A percentile compares a stretch with the other conserved stretches of the same genome.
Conservation (phyloP, 306 rosid species). For the Trifolium subterraneum region DNA sequence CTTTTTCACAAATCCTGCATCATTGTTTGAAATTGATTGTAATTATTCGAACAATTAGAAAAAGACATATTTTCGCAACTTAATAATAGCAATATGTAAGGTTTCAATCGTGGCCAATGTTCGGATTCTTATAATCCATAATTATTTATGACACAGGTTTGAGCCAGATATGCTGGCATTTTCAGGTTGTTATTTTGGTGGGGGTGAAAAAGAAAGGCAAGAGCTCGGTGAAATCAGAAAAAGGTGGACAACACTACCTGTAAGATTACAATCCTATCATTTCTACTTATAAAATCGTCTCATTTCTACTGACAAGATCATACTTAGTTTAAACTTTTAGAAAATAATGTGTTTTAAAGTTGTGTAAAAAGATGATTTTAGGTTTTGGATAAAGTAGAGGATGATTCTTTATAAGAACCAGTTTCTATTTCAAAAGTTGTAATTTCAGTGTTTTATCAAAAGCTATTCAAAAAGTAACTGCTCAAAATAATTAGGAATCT, state of each 20-base stretch:
- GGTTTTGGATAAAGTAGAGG: not conserved
- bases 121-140: slow-evolving; percentile 46
- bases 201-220: slow-evolving; percentile 90
- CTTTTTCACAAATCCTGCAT: slow-evolving; percentile 8
- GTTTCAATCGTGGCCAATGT: slow-evolving; percentile 7
- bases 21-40: slow-evolving; percentile 24
- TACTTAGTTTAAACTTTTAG: no score
- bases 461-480: slow-evolving; percentile 1
- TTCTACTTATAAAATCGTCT: slow-evolving; percentile 24
- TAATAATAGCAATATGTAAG: slow-evolving; percentile 31
- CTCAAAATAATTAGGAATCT: slow-evolving; percentile 1
- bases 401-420: not conserved
- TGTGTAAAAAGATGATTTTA: slow-evolving; percentile 1
- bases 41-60: slow-evolving; percentile 38
- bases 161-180: slow-evolving; percentile 99
- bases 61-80: not conserved
- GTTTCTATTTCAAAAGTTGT: slow-evolving; percentile 1
- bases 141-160: slow-evolving; percentile 76
- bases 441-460: not conserved
- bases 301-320: slow-evolving; percentile 3
- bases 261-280: slow-evolving; percentile 56
- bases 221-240: slow-evolving; percentile 96
- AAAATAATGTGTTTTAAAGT: not conserved
- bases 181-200: slow-evolving; percentile 98
- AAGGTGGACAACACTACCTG: slow-evolving; percentile 97